Evolutionary conservation across 176 grass and related monocot species (phyloP), one percentile per base, ranked within the genome.

Genomic region (Luzula sylvatica): DNA sequence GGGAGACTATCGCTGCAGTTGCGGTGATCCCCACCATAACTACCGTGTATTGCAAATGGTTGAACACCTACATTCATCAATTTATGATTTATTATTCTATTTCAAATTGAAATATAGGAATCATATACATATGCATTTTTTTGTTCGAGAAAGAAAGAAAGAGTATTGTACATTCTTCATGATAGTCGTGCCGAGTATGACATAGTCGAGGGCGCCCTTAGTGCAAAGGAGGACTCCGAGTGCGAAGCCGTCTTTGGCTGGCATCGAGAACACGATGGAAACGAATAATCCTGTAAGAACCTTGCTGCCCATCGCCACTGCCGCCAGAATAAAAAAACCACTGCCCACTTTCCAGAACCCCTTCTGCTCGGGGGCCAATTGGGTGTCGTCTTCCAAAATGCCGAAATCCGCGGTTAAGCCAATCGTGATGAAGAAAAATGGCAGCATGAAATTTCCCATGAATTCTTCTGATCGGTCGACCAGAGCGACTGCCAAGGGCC

Each of bases 201-300:
- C 57, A 15, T 58, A 45, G 46, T 78, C 52, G 5, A 59, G 17
- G 14, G 67, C 58, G 23, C 75, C 75, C 38, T 46, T 72, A 52
- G 43, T 50, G 42, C 29, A 52, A 46, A 78, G 44, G 32, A 78
- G 53, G 43, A 66, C 12, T 3, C 67, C 75, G 14, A 78, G 66
- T 48, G 67, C 47, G 12, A 78, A 16, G 2, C 75, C 58, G 26
- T 78, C 58, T 11, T 38, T 50, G 8, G 47, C 40, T 3, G 75
- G 42, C 59, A 66, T 65, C 7, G 23, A 71, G 13, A 58, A 59
- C 11, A 62, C 56, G n/a, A 42, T 15, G 2, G 58, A 15, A 8
- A 66, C 50, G 9, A 70, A 28, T 5, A 71, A 20, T 45, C 42
- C 47, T 9, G 25, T 52, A 12, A 49, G 39, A 22, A 78, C 27